Evolutionary conservation across 345 rosid species (phyloP).

Genomic region (Kernera saxatilis): DNA sequence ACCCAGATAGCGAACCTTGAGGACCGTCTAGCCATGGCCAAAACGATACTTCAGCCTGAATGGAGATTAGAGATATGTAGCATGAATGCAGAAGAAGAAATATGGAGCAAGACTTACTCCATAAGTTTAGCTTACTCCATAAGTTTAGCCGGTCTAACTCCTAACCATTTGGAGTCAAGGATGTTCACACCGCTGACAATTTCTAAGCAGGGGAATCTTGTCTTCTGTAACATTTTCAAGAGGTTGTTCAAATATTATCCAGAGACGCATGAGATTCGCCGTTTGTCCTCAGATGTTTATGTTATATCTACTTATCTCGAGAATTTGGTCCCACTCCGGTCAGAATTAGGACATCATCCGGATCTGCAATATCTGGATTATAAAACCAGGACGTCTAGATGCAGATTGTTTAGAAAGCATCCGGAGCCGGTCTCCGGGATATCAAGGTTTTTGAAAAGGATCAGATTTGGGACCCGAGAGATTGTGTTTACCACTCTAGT

Average conservation of each 20-base stretch:
- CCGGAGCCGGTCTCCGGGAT: too few relatives aligned
- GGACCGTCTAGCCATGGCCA: neutral
- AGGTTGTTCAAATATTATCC: neutral
- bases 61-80: neutral
- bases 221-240: neutral
- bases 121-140: neutral
- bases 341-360: too few relatives aligned
- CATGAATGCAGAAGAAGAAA: neutral
- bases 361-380: too few relatives aligned
- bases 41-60: too few relatives aligned
- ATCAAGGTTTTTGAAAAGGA: too few relatives aligned
- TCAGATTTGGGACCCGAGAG: too few relatives aligned
- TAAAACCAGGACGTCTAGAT: too few relatives aligned
- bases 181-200: neutral
- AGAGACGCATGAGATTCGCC: neutral
- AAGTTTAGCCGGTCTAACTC: too few relatives aligned
- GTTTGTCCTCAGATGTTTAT: neutral
- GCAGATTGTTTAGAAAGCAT: too few relatives aligned
- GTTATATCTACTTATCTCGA: neutral
- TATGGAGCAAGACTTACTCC: neutral
- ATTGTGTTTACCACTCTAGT: too few relatives aligned
- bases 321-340: neutral
- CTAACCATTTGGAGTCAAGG: too few relatives aligned
- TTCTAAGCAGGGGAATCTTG: neutral
- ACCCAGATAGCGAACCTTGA: neutral